These are phyloP conservation scores for Tolypocladium inflatum DNA, from an alignment of 2,329 filamentous ascomycete species.

Conservation along the genomic window DNA sequence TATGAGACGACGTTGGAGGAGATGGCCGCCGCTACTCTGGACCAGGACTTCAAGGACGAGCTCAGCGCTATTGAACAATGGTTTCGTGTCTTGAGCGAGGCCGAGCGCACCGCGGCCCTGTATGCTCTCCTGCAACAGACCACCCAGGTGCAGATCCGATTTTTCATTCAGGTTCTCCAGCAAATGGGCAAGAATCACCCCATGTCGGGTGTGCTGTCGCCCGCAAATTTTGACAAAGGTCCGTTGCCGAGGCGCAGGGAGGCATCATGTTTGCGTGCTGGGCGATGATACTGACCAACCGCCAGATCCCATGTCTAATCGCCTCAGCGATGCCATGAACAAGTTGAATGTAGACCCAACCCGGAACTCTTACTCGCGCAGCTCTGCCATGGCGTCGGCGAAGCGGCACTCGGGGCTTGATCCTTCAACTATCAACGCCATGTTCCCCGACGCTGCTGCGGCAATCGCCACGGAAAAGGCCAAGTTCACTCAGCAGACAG, in stretches of 20 bases:
- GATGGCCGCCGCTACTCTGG: conserved; percentile 96
- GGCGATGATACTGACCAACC: conserved; percentile 7
- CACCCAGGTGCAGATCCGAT: conserved; percentile 95
- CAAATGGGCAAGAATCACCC: conserved; percentile 99
- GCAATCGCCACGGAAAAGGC: conserved; percentile 98
- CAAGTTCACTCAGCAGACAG: conserved; percentile 92
- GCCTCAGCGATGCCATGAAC: conserved; percentile 91
- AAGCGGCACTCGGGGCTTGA: conserved; percentile 96
- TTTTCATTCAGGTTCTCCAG: conserved; percentile 97
- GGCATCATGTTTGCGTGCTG: not conserved
- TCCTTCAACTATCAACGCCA: conserved; percentile 86
- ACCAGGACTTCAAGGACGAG: conserved; percentile 99
- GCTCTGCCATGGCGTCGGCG: conserved; percentile 59
- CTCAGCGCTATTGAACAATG: conserved; percentile 98
- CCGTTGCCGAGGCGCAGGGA: conserved; percentile 14
- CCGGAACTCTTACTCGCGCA: conserved; percentile 76
- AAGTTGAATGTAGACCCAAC: conserved; percentile 84
- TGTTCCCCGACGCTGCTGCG: conserved; percentile 97
- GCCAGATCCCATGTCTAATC: conserved; percentile 90
- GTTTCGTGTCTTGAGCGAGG: conserved; percentile 96
- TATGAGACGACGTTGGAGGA: conserved; percentile 98
- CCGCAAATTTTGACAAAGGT: conserved; percentile 96
- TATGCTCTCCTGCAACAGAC: conserved; percentile 97
- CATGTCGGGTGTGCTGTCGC: conserved; percentile 90
- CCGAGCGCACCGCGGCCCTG: conserved; percentile 87